Evolutionary conservation across 31 red algal genomes (phyloP).

Genomic region (Endocladia muricata): DNA sequence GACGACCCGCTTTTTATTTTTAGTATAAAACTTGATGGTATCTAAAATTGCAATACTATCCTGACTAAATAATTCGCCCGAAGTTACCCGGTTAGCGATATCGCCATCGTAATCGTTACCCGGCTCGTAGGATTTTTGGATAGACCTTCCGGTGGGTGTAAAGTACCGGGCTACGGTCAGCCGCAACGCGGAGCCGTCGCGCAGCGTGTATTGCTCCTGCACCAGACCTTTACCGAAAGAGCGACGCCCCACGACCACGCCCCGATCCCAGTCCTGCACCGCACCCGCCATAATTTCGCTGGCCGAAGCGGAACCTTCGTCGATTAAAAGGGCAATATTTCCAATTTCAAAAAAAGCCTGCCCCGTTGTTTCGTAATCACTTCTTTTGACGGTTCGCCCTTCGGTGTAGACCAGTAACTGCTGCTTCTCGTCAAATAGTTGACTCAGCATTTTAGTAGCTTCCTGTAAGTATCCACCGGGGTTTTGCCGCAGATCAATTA

Average conservation of each 20-base stretch:
- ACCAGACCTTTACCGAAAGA: constrained; percentile 34
- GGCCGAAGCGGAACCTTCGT: constrained; percentile 23
- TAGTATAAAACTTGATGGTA: too few species aligned
- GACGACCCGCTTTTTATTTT: too few species aligned
- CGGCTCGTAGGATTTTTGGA: too few species aligned
- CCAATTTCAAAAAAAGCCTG: constrained; percentile 6
- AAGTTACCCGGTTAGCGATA: too few species aligned
- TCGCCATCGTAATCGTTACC: too few species aligned
- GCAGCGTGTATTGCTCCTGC: constrained; percentile 13
- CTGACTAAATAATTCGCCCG: too few species aligned
- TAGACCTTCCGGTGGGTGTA: constrained; percentile 9
- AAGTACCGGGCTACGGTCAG: constrained; percentile 16
- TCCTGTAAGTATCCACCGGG: constrained; percentile 19
- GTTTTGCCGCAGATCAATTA: constrained; percentile 24
- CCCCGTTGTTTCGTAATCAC: constrained; percentile 11
- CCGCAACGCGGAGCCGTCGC: constrained; percentile 4
- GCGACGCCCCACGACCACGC: constrained; percentile 2
- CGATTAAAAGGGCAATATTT: constrained; percentile 20
- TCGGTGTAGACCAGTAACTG: constrained; percentile 4
- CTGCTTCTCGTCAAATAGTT: constrained; percentile 13
- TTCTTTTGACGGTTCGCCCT: neutral
- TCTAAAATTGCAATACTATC: too few species aligned
- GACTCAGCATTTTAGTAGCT: constrained; percentile 11
- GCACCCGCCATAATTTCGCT: constrained; percentile 19
- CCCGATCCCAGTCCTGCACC: constrained; percentile 13